These are phyloP conservation scores for Suaeda aralocaspica DNA, from an alignment of 148 eudicot species.

Conservation along the genomic window DNA sequence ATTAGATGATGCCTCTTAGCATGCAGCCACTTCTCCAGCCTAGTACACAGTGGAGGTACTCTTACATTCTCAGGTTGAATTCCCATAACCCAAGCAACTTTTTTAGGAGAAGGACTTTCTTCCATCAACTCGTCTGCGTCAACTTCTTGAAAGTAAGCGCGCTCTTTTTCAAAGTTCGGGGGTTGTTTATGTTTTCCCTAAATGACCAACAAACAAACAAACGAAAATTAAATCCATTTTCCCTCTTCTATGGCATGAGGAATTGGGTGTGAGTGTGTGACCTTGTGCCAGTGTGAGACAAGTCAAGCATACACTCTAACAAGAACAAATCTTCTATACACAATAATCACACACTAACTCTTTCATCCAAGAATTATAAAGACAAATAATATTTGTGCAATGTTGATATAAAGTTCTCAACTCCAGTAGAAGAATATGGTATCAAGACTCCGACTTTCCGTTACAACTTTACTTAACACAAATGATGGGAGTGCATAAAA, in stretches of 20 bases:
- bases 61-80: constrained; percentile 31
- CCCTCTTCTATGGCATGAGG: neutral
- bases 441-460: neutral
- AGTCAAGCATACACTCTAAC: neutral
- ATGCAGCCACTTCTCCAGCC: constrained; percentile 71
- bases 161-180: constrained; percentile 72
- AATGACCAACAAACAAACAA: constrained; percentile 1
- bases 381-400: neutral
- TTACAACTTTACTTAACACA: neutral
- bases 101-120: constrained; percentile 96
- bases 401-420: neutral
- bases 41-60: constrained; percentile 57
- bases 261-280: too few species aligned
- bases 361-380: neutral
- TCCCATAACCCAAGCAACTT: constrained; percentile 63
- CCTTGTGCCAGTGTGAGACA: too few species aligned
- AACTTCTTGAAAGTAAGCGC: constrained; percentile 83
- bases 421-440: neutral
- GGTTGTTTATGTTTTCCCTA: constrained; percentile 55
- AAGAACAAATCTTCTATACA: neutral
- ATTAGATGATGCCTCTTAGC: constrained; percentile 43
- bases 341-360: neutral
- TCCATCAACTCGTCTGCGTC: constrained; percentile 81
- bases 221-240: neutral
- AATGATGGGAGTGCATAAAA: neutral